Evolutionary conservation across 176 grass and related monocot species (phyloP).

Genomic region (Juncus inflexus): DNA sequence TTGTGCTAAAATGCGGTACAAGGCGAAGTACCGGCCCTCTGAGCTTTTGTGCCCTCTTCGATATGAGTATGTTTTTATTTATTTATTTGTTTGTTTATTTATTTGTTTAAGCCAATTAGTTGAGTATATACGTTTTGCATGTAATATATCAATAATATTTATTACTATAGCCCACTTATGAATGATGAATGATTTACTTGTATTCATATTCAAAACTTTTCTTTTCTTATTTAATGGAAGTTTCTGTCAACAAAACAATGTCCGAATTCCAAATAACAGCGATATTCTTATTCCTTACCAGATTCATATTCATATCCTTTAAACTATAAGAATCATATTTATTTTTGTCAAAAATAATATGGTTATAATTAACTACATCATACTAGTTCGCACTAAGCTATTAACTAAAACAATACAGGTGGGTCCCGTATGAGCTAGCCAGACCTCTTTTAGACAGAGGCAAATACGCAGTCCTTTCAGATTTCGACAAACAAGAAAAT

Average conservation of each 20-base stretch:
- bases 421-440: slow-evolving; percentile 74
- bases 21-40: slow-evolving; percentile 89
- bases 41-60: slow-evolving; percentile 91
- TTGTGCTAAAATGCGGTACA: slow-evolving; percentile 98
- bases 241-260: too few species aligned
- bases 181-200: too few species aligned
- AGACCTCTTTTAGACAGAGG: slow-evolving; percentile 69
- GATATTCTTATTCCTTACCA: slow-evolving; percentile 7
- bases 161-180: neutral
- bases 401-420: slow-evolving; percentile 52
- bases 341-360: neutral
- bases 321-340: neutral
- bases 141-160: neutral
- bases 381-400: slow-evolving; percentile 18
- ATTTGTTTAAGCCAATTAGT: neutral
- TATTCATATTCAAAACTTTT: too few species aligned
- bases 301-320: neutral
- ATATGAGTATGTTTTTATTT: slow-evolving; percentile 53
- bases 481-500: slow-evolving; percentile 48
- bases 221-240: too few species aligned
- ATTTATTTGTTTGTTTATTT: neutral
- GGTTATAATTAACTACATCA: neutral
- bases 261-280: neutral
- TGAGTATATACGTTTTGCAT: neutral
- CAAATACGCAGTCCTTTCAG: slow-evolving; percentile 66